A percentile compares a stretch with the other conserved stretches of the same genome.
These are phyloP conservation scores for Cladophialophora bantiana DNA, from an alignment of 2,329 filamentous ascomycete genomes.

Conservation along the genomic window DNA sequence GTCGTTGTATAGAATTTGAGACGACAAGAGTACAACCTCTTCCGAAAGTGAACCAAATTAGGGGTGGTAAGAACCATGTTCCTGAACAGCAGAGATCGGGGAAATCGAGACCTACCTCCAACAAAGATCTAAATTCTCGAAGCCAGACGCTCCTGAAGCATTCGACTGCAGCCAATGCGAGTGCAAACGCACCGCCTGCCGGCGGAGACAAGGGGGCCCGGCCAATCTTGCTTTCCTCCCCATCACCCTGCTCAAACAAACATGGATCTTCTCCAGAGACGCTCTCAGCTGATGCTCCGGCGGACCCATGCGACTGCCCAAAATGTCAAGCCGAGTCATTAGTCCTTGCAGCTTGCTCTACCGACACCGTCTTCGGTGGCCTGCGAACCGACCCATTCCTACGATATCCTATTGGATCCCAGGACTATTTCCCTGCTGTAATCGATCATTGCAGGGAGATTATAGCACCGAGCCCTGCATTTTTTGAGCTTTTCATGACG, in stretches of 20 bases:
- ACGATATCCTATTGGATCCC: constrained; percentile 24
- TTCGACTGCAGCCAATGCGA: not conserved
- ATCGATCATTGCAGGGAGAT: constrained; percentile 27
- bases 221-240: not conserved
- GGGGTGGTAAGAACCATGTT: not conserved
- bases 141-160: not conserved
- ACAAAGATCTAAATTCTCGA: not conserved
- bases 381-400: constrained; percentile 26
- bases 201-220: not conserved
- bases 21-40: not conserved
- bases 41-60: not conserved
- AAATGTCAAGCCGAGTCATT: constrained; percentile 5
- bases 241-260: not conserved
- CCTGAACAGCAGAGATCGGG: not conserved
- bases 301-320: constrained; percentile 7
- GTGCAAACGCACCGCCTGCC: not conserved
- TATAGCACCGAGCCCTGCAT: constrained; percentile 17
- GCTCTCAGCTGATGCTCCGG: not conserved
- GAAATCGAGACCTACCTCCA: not conserved
- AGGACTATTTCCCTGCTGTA: constrained; percentile 28
- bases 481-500: constrained; percentile 23
- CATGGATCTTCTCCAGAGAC: constrained; percentile 4
- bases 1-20: not conserved
- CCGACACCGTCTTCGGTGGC: constrained; percentile 29
- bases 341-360: constrained; percentile 5